phyloP scores from a whole-genome alignment of 2,329 filamentous ascomycete species.

The Pestalotiopsis sp. region DNA sequence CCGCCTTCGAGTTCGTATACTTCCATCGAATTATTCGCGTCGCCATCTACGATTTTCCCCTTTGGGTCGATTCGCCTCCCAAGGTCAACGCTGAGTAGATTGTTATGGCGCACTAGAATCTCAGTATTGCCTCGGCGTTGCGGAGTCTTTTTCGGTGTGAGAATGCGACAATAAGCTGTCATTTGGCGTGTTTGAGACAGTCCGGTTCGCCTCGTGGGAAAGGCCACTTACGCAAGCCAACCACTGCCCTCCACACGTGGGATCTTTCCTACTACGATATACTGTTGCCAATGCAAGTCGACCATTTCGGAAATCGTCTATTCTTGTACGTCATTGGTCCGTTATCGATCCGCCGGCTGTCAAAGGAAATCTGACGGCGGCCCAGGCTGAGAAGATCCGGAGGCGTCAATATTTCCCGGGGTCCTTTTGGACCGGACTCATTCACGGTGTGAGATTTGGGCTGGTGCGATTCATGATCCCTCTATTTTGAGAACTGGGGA shows the following conservation, averaged over 20 bases:
- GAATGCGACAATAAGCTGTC: not conserved
- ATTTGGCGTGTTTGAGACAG: not conserved
- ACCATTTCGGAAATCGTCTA: not conserved
- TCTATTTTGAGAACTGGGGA: not conserved
- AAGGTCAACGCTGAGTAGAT: not conserved
- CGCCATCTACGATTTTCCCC: not conserved
- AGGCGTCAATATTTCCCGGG: not conserved
- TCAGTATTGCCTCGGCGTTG: not conserved
- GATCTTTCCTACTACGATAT: not conserved
- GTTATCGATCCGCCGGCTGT: not conserved
- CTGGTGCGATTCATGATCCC: not conserved
- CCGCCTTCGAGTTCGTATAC: not conserved
- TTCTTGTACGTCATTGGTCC: not conserved
- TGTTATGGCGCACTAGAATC: not conserved
- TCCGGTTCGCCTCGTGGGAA: not conserved
- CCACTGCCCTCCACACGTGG: not conserved
- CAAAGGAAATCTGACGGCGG: not conserved
- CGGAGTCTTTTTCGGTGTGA: not conserved
- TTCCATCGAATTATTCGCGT: not conserved
- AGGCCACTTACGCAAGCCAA: not conserved
- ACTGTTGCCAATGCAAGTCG: not conserved
- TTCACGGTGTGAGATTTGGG: not conserved
- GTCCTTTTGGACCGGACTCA: not conserved
- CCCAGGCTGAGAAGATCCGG: not conserved
- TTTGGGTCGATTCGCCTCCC: not conserved